Base-by-base conservation (phyloP, 805 yeast species). In the Grigorovia yakushimaensis region DNA sequence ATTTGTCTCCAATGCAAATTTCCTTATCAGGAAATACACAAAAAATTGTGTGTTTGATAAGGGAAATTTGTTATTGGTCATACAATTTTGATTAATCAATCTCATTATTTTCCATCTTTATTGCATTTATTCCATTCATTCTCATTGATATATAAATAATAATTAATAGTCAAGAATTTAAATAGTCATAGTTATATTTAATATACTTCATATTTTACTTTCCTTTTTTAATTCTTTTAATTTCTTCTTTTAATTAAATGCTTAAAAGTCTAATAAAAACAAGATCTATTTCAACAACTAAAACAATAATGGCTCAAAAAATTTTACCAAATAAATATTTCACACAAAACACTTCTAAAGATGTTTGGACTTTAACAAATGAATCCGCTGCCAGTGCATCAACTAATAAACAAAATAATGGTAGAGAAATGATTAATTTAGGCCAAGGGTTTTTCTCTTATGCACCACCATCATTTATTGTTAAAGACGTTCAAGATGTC, bases 361-460 rank as follows among this genome's bases (percentile, higher is more conserved):
- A 93, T 65, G 89, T 93, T 42, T 93, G 98, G 98, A 76, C 95
- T 2, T 70, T 93, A 54, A 86, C 94, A 66, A 93, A 93, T 62
- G 98, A 89, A 60, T 84, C 98, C 2, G 97, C 98, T 0, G 94
- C 94, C 2, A 78, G 78, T 4, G 88, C 94, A 13, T 82, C 81
- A 51, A 59, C 55, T 8, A 61, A 64, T 47, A 55, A 62, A 2
- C 68, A 68, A 39, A 80, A 79, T 42, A 64, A 77, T 36, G 88
- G 88, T n/a, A 74, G 83, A 56, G 84, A 87, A 46, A 79, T 91
- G 47, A 82, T 83, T 51, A 93, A 93, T 58, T 74, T 93, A 49
- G 98, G 98, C 33, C 98, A 93, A 66, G 98, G 98, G 1, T 93
- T 93, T 68, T 93, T 93, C 72, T 88, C 96, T 2, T 93, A 91